Evolutionary conservation across 768 basidiomycete genomes (phyloP).

Genomic region (Termitomyces sp.): DNA sequence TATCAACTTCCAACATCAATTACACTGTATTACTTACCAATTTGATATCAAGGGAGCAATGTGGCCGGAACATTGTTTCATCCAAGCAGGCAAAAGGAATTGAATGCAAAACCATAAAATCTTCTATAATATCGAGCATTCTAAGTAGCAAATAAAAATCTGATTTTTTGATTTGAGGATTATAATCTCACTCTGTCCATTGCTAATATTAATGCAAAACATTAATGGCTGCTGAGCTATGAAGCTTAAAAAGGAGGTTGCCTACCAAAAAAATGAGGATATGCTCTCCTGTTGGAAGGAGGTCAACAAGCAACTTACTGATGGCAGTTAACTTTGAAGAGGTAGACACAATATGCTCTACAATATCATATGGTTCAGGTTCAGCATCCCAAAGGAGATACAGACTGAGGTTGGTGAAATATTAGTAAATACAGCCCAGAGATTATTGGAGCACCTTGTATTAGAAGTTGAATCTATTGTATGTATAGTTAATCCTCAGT

Average conservation of each 20-base stretch:
- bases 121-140: conserved; percentile 67
- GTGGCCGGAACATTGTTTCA: conserved; percentile 45
- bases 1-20: no score
- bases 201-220: conserved; percentile 39
- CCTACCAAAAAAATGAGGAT: conserved; percentile 66
- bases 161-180: background rate
- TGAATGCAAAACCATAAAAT: conserved; percentile 53
- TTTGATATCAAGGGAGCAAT: conserved; percentile 51
- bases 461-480: no score
- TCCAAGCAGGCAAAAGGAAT: conserved; percentile 60
- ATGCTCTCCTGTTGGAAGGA: conserved; percentile 53
- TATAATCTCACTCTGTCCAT: conserved; percentile 41
- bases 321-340: conserved; percentile 52
- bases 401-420: conserved; percentile 23
- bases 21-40: conserved; percentile 28
- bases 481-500: no score
- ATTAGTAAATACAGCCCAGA: background rate
- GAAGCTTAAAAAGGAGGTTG: background rate
- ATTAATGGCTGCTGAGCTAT: background rate
- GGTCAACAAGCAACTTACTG: conserved; percentile 52
- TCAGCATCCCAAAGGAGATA: conserved; percentile 45
- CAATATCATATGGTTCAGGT: conserved; percentile 42
- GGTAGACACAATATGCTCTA: conserved; percentile 49
- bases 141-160: conserved; percentile 21
- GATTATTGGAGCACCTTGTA: background rate